These are phyloP conservation scores for Sclerotinia spermophila DNA, from an alignment of 2,329 filamentous ascomycete genomes.

Conservation along the genomic window DNA sequence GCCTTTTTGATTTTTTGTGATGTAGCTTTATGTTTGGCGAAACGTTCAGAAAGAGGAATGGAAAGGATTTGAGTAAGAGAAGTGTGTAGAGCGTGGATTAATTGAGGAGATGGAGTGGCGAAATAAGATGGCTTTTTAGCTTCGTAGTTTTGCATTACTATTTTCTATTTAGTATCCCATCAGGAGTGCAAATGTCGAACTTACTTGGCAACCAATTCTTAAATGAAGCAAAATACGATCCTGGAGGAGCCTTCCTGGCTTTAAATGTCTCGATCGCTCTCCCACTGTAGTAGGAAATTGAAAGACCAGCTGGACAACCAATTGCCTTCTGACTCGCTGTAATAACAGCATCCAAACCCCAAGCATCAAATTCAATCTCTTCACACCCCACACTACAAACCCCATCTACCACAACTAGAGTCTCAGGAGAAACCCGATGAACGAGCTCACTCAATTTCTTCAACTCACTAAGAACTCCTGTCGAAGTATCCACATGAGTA, in stretches of 20 bases:
- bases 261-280: slow-evolving; percentile 79
- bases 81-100: slow-evolving; percentile 89
- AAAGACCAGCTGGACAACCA: slow-evolving; percentile 88
- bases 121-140: slow-evolving; percentile 97
- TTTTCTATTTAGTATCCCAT: slow-evolving; percentile 13
- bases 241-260: slow-evolving; percentile 73
- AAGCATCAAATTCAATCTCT: slow-evolving; percentile 93
- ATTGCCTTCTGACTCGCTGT: slow-evolving; percentile 97
- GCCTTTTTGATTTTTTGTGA: slow-evolving; percentile 86
- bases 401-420: slow-evolving; percentile 87
- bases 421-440: slow-evolving; percentile 82
- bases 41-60: slow-evolving; percentile 76
- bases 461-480: slow-evolving; percentile 89
- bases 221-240: slow-evolving; percentile 92
- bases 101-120: slow-evolving; percentile 90
- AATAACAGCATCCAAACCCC: slow-evolving; percentile 87
- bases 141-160: slow-evolving; percentile 98
- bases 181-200: slow-evolving; percentile 32
- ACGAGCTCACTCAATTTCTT: slow-evolving; percentile 80
- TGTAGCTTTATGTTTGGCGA: slow-evolving; percentile 72
- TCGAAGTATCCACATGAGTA: slow-evolving; percentile 96
- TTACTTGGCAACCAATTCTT: slow-evolving; percentile 93
- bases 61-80: slow-evolving; percentile 80
- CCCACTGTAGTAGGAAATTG: slow-evolving; percentile 89
- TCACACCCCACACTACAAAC: slow-evolving; percentile 97